Evolutionary conservation across 139 green algal species (phyloP), one percentile per base, ranked within the genome.

Genomic region (Chlamydomonas asymmetrica): DNA sequence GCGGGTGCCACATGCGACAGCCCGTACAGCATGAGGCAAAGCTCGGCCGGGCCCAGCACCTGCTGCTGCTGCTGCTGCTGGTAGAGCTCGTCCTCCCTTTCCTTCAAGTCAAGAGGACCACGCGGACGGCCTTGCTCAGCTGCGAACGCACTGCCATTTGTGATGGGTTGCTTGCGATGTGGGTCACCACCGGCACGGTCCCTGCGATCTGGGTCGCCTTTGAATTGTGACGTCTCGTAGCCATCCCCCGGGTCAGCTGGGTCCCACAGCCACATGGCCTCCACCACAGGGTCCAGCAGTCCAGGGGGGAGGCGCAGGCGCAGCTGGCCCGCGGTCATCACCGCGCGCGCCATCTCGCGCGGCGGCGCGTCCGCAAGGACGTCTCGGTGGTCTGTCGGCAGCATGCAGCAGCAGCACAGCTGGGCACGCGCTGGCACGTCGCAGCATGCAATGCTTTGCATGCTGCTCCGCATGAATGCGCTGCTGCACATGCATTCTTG

Each of bases 191-290:
- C 25, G 49, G 48, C 63, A 34, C 9, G 13, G 6, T 34, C 66
- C 5, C 10, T 2, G 50, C 18, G 18, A 25, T 29, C 50, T 27
- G 50, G 13, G 34, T 64, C 50, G 25, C 50, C 50, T 56, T 76
- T 76, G 41, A 35, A n/a, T n/a, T n/a, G n/a, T n/a, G n/a, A n/a
- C n/a, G n/a, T n/a, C n/a, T n/a, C n/a, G n/a, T n/a, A n/a, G n/a
- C n/a, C n/a, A n/a, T n/a, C 57, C 40, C 6, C 54, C 4, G 60
- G 59, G 23, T 77, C 71, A 4, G 71, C 71, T 2, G 71, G 71
- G 57, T 77, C 71, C 71, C 71, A 77, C 59, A 77, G 63, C 71
- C 71, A 77, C 6, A 77, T 6, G 16, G 71, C 71, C 71, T 77
- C 71, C 59, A 77, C 40, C 23, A 35, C 59, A 1, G 71, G 59